Conservation (phyloP, 768 basidiomycete genomes). For the Lactarius tabidus region DNA sequence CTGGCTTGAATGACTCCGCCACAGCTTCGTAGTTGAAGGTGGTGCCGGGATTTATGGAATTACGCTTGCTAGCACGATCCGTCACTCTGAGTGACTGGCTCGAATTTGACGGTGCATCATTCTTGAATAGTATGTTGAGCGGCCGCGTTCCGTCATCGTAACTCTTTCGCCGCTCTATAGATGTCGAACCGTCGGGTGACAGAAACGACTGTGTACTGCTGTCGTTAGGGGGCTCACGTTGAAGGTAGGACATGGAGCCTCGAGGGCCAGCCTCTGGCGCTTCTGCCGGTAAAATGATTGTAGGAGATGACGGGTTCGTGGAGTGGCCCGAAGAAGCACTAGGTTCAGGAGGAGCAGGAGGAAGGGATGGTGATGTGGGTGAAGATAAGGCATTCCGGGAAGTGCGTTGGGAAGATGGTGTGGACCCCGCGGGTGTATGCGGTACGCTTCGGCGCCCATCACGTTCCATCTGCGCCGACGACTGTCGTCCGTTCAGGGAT, state of each 20-base stretch:
- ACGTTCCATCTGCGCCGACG: constrained; percentile 2
- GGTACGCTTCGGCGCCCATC: constrained; percentile 6
- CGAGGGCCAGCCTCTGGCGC: constrained; percentile 17
- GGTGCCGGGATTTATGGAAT: constrained; percentile 53
- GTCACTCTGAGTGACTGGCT: constrained; percentile 32
- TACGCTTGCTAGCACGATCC: constrained; percentile 42
- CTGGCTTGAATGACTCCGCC: constrained; percentile 11
- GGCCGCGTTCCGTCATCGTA: constrained; percentile 44
- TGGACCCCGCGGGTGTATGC: neutral
- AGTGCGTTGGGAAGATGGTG: neutral
- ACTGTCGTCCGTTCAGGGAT: constrained; percentile 1
- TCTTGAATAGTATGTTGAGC: constrained; percentile 35
- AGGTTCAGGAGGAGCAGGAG: constrained; percentile 1
- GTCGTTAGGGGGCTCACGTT: neutral
- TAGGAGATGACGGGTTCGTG: constrained; percentile 9
- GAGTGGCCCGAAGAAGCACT: neutral
- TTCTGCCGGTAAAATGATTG: constrained; percentile 7
- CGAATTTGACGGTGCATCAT: constrained; percentile 26
- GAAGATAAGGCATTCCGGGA: neutral
- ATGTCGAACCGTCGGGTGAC: constrained; percentile 30
- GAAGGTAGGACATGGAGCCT: constrained; percentile 21
- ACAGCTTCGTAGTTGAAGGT: constrained; percentile 32
- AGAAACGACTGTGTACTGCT: constrained; percentile 19
- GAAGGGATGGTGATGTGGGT: constrained; percentile 5
- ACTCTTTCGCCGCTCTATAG: constrained; percentile 33